Percentiles rank a stretch among this genome's conserved stretches.
Conservation (phyloP, 139 green algal species). For the Chlorella sp. region DNA sequence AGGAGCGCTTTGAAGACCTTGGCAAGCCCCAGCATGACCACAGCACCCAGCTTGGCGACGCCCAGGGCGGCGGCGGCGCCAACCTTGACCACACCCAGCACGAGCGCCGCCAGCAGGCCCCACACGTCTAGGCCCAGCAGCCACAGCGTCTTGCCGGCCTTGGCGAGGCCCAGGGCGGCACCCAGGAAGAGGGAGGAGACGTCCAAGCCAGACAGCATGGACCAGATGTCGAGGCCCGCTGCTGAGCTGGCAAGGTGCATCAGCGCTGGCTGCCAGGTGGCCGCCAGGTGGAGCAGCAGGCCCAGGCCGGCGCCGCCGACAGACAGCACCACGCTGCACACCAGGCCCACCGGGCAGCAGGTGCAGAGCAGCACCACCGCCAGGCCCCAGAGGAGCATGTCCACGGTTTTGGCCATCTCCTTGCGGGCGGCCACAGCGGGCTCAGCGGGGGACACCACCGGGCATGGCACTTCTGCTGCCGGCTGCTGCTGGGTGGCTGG, state of each 20-base stretch:
- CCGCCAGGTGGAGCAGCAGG: not conserved
- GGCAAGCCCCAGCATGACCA: not conserved
- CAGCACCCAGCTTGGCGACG: not conserved
- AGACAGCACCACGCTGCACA: not conserved
- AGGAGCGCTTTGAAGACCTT: not conserved
- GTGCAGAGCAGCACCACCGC: not conserved
- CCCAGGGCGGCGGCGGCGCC: not conserved
- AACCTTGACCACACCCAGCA: not conserved
- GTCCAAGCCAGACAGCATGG: not conserved
- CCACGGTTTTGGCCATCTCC: not conserved
- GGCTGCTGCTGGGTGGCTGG: not conserved
- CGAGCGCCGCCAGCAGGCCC: not conserved
- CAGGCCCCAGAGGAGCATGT: not conserved
- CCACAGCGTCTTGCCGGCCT: conserved; percentile 3
- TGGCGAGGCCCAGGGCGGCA: not conserved
- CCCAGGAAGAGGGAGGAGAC: not conserved
- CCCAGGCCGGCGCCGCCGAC: not conserved
- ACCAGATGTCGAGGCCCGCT: not conserved
- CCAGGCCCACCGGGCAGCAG: conserved; percentile 22
- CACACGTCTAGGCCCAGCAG: conserved; percentile 1
- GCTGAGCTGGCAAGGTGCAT: not conserved
- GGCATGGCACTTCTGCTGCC: not conserved
- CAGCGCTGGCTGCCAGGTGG: not conserved
- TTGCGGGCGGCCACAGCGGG: not conserved
- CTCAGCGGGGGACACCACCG: not conserved